Conservation (phyloP, 352 stramenopile genomes). For the Phytophthora uliginosa region DNA sequence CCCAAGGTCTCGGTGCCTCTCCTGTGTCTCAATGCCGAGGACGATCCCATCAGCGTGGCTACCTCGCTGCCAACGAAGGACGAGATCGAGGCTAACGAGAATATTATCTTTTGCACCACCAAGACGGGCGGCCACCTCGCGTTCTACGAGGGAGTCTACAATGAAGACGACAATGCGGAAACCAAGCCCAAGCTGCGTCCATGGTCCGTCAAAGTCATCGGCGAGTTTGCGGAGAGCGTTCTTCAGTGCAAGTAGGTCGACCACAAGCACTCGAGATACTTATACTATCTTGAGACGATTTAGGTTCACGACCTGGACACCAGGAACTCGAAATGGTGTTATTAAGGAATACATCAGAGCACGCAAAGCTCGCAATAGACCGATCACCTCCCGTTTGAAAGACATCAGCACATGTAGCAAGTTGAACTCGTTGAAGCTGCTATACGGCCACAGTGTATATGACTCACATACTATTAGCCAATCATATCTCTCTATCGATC, state of each 20-base stretch:
- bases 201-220: slow-evolving; percentile 52
- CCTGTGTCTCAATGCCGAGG: slow-evolving; percentile 61
- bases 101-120: slow-evolving; percentile 60
- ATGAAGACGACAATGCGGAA: slow-evolving; percentile 11
- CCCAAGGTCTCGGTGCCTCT: slow-evolving; percentile 50
- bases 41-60: slow-evolving; percentile 64
- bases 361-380: too few species aligned
- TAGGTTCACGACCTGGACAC: too few species aligned
- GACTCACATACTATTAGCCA: slow-evolving; percentile 3
- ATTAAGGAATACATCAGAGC: too few species aligned
- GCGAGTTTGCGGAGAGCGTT: slow-evolving; percentile 49
- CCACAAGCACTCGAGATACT: neutral
- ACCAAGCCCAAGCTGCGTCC: slow-evolving; percentile 26
- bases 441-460: neutral
- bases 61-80: slow-evolving; percentile 20
- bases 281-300: too few species aligned
- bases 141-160: slow-evolving; percentile 48
- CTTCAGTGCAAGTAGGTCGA: slow-evolving; percentile 21
- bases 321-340: too few species aligned
- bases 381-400: too few species aligned
- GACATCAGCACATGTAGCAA: neutral
- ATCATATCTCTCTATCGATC: slow-evolving; percentile 1
- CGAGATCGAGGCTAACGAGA: slow-evolving; percentile 46
- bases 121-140: slow-evolving; percentile 57
- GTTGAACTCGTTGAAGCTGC: neutral